These are phyloP conservation scores for Ophiostoma novo-ulmi DNA, from an alignment of 2,329 filamentous ascomycete genomes.

Conservation along the genomic window DNA sequence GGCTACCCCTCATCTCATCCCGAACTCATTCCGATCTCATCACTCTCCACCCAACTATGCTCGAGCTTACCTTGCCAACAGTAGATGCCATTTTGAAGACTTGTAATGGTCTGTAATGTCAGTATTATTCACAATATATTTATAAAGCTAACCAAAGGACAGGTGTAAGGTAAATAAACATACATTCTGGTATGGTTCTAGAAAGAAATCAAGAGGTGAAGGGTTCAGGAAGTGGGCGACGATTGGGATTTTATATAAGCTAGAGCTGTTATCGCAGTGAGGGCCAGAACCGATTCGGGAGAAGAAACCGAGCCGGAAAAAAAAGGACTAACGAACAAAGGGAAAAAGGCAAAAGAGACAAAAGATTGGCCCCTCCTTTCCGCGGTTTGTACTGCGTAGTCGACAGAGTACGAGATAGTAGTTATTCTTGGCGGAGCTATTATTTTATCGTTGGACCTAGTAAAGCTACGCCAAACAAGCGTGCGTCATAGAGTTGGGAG, in stretches of 20 bases:
- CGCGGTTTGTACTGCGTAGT: background rate
- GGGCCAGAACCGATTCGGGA: background rate
- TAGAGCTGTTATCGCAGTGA: background rate
- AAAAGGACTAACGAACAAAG: background rate
- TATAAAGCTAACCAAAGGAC: no score
- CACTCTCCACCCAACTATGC: background rate
- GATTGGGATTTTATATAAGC: slow-evolving; percentile 14
- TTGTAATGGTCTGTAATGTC: background rate
- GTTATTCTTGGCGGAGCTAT: slow-evolving; percentile 20
- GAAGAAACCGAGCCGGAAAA: slow-evolving; percentile 11
- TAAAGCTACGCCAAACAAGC: background rate
- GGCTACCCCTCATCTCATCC: background rate
- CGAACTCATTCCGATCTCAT: background rate
- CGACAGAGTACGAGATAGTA: background rate
- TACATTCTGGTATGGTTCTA: slow-evolving; percentile 3
- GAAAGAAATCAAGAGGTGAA: background rate
- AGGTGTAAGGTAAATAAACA: background rate
- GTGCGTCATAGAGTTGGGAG: background rate
- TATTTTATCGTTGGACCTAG: background rate
- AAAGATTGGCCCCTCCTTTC: slow-evolving; percentile 21
- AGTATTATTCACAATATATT: background rate
- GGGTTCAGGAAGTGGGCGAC: slow-evolving; percentile 13
- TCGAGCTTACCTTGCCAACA: slow-evolving; percentile 45
- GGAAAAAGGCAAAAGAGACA: background rate
- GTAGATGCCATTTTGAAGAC: slow-evolving; percentile 44